These are phyloP conservation scores for Neltuma alba DNA, from an alignment of 306 rosid genomes.

Conservation along the genomic window DNA sequence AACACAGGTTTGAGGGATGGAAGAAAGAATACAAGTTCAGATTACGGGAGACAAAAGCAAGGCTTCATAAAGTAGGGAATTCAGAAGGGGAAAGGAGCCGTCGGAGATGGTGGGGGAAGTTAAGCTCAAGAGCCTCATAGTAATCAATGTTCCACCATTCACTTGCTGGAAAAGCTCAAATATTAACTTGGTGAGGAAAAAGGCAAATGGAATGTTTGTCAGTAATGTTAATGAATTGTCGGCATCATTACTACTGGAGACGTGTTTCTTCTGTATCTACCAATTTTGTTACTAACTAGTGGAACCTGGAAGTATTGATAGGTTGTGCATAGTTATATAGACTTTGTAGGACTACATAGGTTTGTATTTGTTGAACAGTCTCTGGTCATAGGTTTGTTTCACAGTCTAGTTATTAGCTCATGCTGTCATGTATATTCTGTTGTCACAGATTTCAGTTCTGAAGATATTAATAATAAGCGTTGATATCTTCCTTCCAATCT, in stretches of 20 bases:
- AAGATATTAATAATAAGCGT: conserved; percentile 45
- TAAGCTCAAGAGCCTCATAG: conserved; percentile 40
- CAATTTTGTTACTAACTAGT: conserved; percentile 48
- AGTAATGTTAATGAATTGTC: conserved; percentile 24
- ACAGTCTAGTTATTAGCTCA: conserved; percentile 43
- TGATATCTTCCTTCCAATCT: conserved; percentile 39
- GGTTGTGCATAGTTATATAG: conserved; percentile 66
- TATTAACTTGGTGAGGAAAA: conserved; percentile 11
- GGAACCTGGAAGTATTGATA: conserved; percentile 34
- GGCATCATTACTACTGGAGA: conserved; percentile 31
- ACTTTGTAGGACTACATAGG: conserved; percentile 45
- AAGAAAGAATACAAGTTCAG: conserved; percentile 87
- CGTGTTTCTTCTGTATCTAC: conserved; percentile 46
- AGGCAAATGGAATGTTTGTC: conserved; percentile 29
- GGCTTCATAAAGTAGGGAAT: conserved; percentile 56
- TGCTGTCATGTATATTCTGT: conserved; percentile 46
- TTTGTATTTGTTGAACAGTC: conserved; percentile 42
- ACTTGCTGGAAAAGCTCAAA: conserved; percentile 35
- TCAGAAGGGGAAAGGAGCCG: conserved; percentile 64
- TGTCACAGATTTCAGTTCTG: conserved; percentile 28
- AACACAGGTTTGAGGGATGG: conserved; percentile 75
- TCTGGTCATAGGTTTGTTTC: conserved; percentile 36
- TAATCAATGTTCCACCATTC: conserved; percentile 31
- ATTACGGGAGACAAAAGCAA: conserved; percentile 66
- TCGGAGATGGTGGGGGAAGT: conserved; percentile 87